Evolutionary conservation across 345 rosid genomes (phyloP).

Genomic region (Brassica cretica): DNA sequence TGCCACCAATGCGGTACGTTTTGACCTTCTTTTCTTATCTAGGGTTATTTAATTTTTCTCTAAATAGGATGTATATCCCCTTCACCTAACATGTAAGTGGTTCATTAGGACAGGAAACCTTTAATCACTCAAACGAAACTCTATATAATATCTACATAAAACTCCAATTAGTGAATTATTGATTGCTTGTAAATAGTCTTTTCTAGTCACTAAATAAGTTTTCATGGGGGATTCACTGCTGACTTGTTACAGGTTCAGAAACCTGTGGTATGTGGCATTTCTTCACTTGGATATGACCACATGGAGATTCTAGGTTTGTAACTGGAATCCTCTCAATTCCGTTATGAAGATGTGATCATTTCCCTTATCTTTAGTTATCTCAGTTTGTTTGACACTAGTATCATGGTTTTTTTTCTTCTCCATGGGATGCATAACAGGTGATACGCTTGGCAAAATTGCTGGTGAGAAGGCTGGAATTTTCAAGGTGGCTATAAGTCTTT

Average conservation of each 20-base stretch:
- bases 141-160: slow-evolving; percentile 69
- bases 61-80: slow-evolving; percentile 6
- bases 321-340: not conserved
- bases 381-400: not conserved
- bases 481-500: slow-evolving; percentile 10
- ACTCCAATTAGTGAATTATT: too few relatives aligned
- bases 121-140: slow-evolving; percentile 44
- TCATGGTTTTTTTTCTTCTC: slow-evolving; percentile 29
- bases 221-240: not conserved
- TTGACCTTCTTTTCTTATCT: not conserved
- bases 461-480: slow-evolving; percentile 98
- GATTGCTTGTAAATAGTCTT: not conserved
- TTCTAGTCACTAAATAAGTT: not conserved
- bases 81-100: not conserved
- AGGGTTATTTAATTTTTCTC: not conserved
- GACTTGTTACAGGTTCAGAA: not conserved
- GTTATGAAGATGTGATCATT: not conserved
- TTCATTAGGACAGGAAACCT: slow-evolving; percentile 51
- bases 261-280: not conserved
- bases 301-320: not conserved
- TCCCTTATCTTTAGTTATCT: not conserved
- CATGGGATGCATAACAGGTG: slow-evolving; percentile 55
- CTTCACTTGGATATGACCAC: not conserved
- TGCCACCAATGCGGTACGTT: slow-evolving; percentile 91
- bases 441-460: slow-evolving; percentile 93